Evolutionary conservation across 257 asterid genomes (phyloP).

Genomic region (Plantago elongata): DNA sequence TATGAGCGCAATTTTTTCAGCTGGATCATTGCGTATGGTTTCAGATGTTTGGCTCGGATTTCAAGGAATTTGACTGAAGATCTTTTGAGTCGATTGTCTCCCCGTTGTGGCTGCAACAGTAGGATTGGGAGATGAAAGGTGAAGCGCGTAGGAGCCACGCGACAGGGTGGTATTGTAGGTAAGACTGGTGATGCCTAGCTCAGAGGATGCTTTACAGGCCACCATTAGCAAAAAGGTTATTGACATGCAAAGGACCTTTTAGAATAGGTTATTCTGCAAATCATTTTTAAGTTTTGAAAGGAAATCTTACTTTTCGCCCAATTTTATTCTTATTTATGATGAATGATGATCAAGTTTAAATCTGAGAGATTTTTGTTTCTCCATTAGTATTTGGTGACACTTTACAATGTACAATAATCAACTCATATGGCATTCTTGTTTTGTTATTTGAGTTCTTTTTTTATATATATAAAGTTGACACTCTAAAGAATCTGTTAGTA

Average conservation of each 20-base stretch:
- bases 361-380: too few species aligned
- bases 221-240: constrained; percentile 74
- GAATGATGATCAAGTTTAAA: neutral
- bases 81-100: constrained; percentile 31
- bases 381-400: too few species aligned
- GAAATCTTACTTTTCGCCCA: neutral
- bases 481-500: too few species aligned
- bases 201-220: constrained; percentile 61
- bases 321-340: neutral
- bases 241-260: constrained; percentile 68
- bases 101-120: constrained; percentile 31
- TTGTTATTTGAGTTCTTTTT: too few species aligned
- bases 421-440: neutral
- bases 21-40: too few species aligned
- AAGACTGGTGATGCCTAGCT: constrained; percentile 39
- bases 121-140: constrained; percentile 33
- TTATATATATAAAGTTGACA: too few species aligned
- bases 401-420: too few species aligned
- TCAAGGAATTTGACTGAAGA: constrained; percentile 27
- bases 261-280: constrained; percentile 48
- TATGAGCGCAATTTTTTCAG: too few species aligned
- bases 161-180: constrained; percentile 33
- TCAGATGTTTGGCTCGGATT: constrained; percentile 30
- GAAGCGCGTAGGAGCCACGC: constrained; percentile 39
- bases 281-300: too few species aligned